Evolutionary conservation across 169 alveolate genomes (phyloP).

Genomic region (Plasmodium gaboni): DNA sequence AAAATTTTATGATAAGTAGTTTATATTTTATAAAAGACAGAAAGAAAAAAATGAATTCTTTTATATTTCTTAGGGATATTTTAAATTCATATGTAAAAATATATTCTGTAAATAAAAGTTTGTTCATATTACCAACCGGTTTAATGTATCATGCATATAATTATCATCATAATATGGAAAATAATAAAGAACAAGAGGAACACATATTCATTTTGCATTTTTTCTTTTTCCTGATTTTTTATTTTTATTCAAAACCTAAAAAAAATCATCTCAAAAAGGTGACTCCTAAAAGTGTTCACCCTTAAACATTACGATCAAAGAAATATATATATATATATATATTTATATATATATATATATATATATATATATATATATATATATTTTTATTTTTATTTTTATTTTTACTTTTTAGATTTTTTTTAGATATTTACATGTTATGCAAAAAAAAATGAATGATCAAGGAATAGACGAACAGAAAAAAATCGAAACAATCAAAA

Average conservation of each 20-base stretch:
- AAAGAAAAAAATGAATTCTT: conserved; percentile 13
- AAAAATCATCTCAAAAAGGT: conserved; percentile 11
- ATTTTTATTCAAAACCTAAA: conserved; percentile 17
- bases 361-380: conserved; percentile 4
- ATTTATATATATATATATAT: not conserved
- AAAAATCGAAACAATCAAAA: no score
- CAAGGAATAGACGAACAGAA: no score
- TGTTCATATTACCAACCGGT: conserved; percentile 11
- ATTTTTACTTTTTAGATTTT: no score
- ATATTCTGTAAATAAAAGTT: not conserved
- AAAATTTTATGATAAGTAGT: conserved; percentile 29
- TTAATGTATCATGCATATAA: not conserved
- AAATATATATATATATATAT: not conserved
- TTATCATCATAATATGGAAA: not conserved
- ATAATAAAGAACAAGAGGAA: not conserved
- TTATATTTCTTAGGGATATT: conserved; percentile 3
- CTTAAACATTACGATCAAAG: no score
- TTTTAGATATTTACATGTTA: no score
- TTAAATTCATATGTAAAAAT: conserved; percentile 28
- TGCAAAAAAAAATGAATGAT: no score
- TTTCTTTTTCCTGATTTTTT: conserved; percentile 63
- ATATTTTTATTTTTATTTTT: not conserved
- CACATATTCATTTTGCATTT: conserved; percentile 24
- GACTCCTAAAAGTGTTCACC: not conserved
- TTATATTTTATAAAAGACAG: conserved; percentile 53